Conservation (phyloP, 495 filamentous ascomycete species). For the Penicillium bovifimosum region DNA sequence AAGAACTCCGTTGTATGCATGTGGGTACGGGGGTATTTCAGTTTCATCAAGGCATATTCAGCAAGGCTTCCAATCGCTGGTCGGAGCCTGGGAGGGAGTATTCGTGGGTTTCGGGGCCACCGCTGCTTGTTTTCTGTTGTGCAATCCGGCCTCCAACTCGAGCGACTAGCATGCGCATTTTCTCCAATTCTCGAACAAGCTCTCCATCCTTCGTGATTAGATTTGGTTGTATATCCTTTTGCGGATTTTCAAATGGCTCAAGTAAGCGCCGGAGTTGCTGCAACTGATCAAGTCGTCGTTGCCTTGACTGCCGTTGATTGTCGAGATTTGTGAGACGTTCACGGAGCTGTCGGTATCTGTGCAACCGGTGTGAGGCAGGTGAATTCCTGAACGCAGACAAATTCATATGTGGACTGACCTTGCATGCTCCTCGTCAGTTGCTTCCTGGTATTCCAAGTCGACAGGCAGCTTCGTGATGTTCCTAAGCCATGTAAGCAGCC, state of each 20-base stretch:
- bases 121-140: constrained; percentile 26
- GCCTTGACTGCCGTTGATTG: constrained; percentile 45
- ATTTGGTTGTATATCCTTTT: constrained; percentile 66
- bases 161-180: constrained; percentile 69
- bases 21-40: constrained; percentile 3
- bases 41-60: constrained; percentile 33
- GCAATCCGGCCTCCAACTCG: constrained; percentile 60
- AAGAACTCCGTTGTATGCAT: neutral
- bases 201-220: constrained; percentile 69
- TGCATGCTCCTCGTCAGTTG: constrained; percentile 29
- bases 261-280: constrained; percentile 53
- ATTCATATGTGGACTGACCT: constrained; percentile 22
- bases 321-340: constrained; percentile 47
- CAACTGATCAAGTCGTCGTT: constrained; percentile 52
- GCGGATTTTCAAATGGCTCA: constrained; percentile 51
- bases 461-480: constrained; percentile 36
- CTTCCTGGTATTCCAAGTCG: constrained; percentile 27
- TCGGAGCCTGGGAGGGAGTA: constrained; percentile 29
- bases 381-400: constrained; percentile 17
- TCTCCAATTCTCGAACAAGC: constrained; percentile 65
- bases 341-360: constrained; percentile 53
- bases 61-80: constrained; percentile 31
- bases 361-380: constrained; percentile 26
- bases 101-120: constrained; percentile 9
- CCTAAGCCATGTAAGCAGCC: constrained; percentile 23